These are phyloP conservation scores for Rhodotorula sp. DNA, from an alignment of 1,284 basidiomycete species.

Conservation along the genomic window DNA sequence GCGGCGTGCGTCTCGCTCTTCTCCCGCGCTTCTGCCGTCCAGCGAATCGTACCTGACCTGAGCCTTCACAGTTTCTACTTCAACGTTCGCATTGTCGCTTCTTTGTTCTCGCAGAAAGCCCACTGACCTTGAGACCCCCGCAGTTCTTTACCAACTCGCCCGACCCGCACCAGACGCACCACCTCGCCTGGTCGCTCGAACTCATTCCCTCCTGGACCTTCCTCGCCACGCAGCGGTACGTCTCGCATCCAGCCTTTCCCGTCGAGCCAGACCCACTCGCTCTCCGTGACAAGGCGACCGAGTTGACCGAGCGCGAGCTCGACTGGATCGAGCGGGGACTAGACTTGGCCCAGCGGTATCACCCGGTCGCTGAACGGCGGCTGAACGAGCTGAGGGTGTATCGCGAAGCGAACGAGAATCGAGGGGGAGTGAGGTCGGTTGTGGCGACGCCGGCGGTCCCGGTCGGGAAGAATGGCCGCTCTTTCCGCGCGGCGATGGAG, in stretches of 20 bases:
- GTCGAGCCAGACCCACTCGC: not conserved
- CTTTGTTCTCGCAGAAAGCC: not conserved
- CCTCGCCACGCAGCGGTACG: constrained; percentile 17
- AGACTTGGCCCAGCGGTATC: constrained; percentile 8
- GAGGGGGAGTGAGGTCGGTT: not conserved
- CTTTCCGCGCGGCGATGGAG: constrained; percentile 11
- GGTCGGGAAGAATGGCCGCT: not conserved
- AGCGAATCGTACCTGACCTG: not conserved
- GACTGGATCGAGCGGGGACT: constrained; percentile 33
- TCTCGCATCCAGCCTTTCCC: not conserved
- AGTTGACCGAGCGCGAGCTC: constrained; percentile 26
- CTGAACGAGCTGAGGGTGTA: constrained; percentile 12
- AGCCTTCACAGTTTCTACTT: constrained; percentile 7
- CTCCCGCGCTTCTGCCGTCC: not conserved
- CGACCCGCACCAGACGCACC: constrained; percentile 25
- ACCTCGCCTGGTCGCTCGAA: constrained; percentile 27
- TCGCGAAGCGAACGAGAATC: not conserved
- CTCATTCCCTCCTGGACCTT: constrained; percentile 25
- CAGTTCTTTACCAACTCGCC: constrained; percentile 21
- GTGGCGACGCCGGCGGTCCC: not conserved
- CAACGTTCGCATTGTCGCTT: not conserved
- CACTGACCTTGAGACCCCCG: not conserved
- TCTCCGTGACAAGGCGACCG: not conserved
- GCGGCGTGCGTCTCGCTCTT: constrained; percentile 1
- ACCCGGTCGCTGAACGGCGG: constrained; percentile 19